A percentile compares a stretch with the other conserved stretches of the same genome.
phyloP scores from a whole-genome alignment of 345 rosid species.

The Toxicodendron radicans region DNA sequence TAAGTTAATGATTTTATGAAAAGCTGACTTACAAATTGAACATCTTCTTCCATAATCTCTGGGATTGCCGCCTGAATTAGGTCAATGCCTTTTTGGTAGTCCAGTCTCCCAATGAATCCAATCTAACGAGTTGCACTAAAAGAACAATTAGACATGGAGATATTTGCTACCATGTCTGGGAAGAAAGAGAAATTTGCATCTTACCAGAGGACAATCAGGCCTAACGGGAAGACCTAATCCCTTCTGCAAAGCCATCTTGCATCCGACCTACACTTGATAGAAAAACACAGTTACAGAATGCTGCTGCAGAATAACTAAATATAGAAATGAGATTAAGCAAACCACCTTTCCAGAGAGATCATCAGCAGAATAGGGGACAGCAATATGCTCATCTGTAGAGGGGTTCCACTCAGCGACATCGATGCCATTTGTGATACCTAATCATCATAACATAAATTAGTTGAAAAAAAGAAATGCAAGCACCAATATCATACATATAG shows the following conservation, averaged over 20 bases:
- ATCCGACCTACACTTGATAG: conserved; percentile 53
- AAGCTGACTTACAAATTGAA: conserved; percentile 86
- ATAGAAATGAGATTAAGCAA: conserved; percentile 12
- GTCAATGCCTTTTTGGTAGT: conserved; percentile 95
- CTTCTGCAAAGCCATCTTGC: conserved; percentile 87
- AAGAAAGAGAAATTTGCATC: conserved; percentile 15
- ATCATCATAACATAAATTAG: conserved; percentile 12
- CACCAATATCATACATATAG: conserved; percentile 1
- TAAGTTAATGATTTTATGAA: conserved; percentile 10
- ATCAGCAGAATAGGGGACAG: conserved; percentile 58
- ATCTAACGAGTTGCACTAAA: conserved; percentile 47
- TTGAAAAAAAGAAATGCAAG: neutral
- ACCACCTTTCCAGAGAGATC: conserved; percentile 84
- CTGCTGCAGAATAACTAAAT: neutral
- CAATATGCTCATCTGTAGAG: conserved; percentile 62
- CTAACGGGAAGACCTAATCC: conserved; percentile 84
- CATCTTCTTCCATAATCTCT: conserved; percentile 80
- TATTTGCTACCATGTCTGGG: neutral
- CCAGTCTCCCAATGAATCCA: conserved; percentile 95
- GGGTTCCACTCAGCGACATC: conserved; percentile 86
- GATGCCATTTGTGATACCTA: conserved; percentile 92
- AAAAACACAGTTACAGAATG: conserved; percentile 23
- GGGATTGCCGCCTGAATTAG: conserved; percentile 64
- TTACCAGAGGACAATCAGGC: conserved; percentile 88
- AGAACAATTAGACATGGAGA: conserved; percentile 15